phyloP scores from a whole-genome alignment of 768 basidiomycete genomes.

The Asterophora lycoperdoides region DNA sequence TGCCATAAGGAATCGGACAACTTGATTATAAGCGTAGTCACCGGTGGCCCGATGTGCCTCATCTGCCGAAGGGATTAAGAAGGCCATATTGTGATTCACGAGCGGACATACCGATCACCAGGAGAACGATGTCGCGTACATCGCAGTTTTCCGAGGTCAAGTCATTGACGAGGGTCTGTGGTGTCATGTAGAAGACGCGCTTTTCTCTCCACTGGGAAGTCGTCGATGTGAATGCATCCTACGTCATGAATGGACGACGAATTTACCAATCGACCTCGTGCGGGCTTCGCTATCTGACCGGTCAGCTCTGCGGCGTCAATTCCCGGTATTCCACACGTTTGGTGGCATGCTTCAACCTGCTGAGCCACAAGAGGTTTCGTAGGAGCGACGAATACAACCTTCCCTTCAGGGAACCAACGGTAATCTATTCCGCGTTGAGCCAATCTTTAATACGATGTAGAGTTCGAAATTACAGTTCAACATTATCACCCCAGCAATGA shows the following conservation, averaged over 20 bases:
- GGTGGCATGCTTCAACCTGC: constrained; percentile 90
- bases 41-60: constrained; percentile 95
- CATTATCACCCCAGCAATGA: constrained; percentile 97
- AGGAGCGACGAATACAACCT: constrained; percentile 92
- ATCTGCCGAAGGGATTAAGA: constrained; percentile 41
- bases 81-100: constrained; percentile 1
- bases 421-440: constrained; percentile 51
- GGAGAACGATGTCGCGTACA: constrained; percentile 70
- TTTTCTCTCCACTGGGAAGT: constrained; percentile 68
- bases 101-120: constrained; percentile 70
- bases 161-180: constrained; percentile 92
- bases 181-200: constrained; percentile 92
- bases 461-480: constrained; percentile 60
- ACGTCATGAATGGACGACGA: neutral
- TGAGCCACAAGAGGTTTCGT: constrained; percentile 96
- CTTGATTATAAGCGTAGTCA: constrained; percentile 87
- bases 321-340: constrained; percentile 89
- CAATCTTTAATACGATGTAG: neutral
- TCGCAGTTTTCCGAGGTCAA: constrained; percentile 71
- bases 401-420: constrained; percentile 89
- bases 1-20: constrained; percentile 85
- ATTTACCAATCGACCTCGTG: constrained; percentile 59
- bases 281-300: constrained; percentile 55
- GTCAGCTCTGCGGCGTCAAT: constrained; percentile 84
- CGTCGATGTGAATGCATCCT: neutral